Evolutionary conservation across 192 early-diverging fungal species (phyloP).

Genomic region (Umbelopsis vinacea): DNA sequence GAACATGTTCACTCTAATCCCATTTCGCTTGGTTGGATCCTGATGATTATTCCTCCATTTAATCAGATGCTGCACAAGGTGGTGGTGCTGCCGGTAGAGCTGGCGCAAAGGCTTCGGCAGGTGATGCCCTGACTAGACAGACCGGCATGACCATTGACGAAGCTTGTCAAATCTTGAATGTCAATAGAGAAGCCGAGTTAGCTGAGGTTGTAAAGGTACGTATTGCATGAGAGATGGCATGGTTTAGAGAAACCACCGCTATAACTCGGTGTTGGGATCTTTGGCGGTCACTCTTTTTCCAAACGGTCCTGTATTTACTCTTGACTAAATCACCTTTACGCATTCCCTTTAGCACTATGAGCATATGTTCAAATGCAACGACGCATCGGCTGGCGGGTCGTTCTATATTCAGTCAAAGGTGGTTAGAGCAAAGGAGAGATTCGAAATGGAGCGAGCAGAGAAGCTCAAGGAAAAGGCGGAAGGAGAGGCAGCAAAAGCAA

Average conservation of each 20-base stretch:
- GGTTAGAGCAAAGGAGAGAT: conserved; percentile 89
- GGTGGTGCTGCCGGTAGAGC: conserved; percentile 61
- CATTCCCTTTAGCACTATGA: conserved; percentile 72
- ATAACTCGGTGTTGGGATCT: neutral
- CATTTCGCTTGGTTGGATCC: neutral
- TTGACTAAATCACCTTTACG: no score
- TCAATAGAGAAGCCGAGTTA: conserved; percentile 66
- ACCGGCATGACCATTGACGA: conserved; percentile 91
- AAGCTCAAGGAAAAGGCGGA: conserved; percentile 41
- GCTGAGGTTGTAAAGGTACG: conserved; percentile 54
- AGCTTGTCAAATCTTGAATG: conserved; percentile 88
- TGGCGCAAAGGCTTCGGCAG: conserved; percentile 60
- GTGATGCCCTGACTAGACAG: conserved; percentile 73
- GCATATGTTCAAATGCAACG: conserved; percentile 86
- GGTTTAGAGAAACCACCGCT: neutral
- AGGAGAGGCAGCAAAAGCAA: conserved; percentile 9
- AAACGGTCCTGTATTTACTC: no score
- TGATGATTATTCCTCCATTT: neutral
- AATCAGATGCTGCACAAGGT: conserved; percentile 65
- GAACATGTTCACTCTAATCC: conserved; percentile 28
- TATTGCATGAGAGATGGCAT: neutral
- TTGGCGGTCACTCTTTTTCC: neutral
- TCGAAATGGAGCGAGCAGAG: conserved; percentile 86
- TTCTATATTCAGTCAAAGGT: conserved; percentile 96
- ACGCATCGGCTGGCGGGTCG: conserved; percentile 83